Percentiles rank a stretch among this genome's conserved stretches.
Conservation (phyloP, 495 filamentous ascomycete species). For the Podospora didyma region DNA sequence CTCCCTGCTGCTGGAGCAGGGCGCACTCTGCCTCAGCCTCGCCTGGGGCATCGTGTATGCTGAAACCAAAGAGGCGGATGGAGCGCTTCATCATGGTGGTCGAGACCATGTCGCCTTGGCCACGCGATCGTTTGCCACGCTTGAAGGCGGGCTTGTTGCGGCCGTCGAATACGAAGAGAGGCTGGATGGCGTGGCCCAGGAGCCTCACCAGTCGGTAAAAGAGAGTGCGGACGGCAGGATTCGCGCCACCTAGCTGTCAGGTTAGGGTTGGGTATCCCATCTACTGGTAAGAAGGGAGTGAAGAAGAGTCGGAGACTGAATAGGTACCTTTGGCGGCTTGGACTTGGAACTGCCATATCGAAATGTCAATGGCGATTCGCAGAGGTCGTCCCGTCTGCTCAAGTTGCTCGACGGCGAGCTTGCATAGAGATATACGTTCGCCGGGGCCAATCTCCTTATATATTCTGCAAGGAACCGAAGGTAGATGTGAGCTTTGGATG, state of each 20-base stretch:
- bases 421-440: slow-evolving; percentile 75
- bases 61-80: slow-evolving; percentile 80
- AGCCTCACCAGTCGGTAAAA: slow-evolving; percentile 90
- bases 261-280: neutral
- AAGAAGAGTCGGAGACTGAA: neutral
- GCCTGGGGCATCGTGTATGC: slow-evolving; percentile 81
- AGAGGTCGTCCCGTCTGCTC: slow-evolving; percentile 68
- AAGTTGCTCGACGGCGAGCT: slow-evolving; percentile 71
- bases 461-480: slow-evolving; percentile 51
- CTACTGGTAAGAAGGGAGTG: neutral
- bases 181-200: slow-evolving; percentile 72
- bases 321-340: slow-evolving; percentile 71
- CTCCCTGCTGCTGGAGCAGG: slow-evolving; percentile 70
- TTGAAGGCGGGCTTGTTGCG: slow-evolving; percentile 88
- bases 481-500: neutral
- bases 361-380: slow-evolving; percentile 87
- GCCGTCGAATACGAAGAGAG: slow-evolving; percentile 95
- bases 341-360: slow-evolving; percentile 96
- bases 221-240: slow-evolving; percentile 86
- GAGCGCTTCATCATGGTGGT: slow-evolving; percentile 70
- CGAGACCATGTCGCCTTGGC: slow-evolving; percentile 43
- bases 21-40: slow-evolving; percentile 98
- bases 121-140: slow-evolving; percentile 62
- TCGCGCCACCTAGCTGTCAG: slow-evolving; percentile 60
- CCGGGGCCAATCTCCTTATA: slow-evolving; percentile 84